Evolutionary conservation across 164 flowering plant genomes (phyloP), one percentile per base, ranked within the genome.

Genomic region (Brasenia schreberi): DNA sequence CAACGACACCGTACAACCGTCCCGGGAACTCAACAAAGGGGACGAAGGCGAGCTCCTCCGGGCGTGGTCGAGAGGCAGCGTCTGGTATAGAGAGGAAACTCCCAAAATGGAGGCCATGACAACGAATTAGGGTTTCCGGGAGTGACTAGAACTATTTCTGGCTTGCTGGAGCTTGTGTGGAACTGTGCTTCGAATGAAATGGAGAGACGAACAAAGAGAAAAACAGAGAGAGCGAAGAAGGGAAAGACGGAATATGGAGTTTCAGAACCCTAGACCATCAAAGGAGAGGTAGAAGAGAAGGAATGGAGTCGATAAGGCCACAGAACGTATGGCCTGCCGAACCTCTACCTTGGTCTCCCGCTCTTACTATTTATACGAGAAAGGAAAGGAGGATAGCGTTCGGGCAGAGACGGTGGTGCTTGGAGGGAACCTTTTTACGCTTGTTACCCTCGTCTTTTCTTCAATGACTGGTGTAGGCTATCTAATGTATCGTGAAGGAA

Each of bases 41-140:
- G 5, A 18, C 17, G 63, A n/a, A 43, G 75, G 18, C 0, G 69
- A n/a, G 5, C 56, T 39, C n/a, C 68, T 67, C 43, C 64, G 67
- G 3, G 74, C 69, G 3, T 69, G 68, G 19, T 81, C 83, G 7
- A 76, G 74, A 53, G 73, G 67, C 0, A 81, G 79, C 1, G 71
- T 43, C 56, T 79, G 81, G 77, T 61, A 76, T 9, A 82, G 42
- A 18, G 84, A 77, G 0, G 87, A 78, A 6, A 81, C 78, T 6
- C 81, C 84, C 16, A 79, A 0, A 6, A 75, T 42, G 42, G 86
- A 83, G 62, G 85, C 77, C 89, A 85, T 85, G 53, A 45, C 56
- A 49, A 6, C 4, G 56, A 49, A 49, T 14, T 49, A 49, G 10
- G 56, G 12, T 49, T 49, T 49, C 56, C 16, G 16, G 7, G 16